Conservation (phyloP, 2,329 filamentous ascomycete species). For the Claviceps africana region DNA sequence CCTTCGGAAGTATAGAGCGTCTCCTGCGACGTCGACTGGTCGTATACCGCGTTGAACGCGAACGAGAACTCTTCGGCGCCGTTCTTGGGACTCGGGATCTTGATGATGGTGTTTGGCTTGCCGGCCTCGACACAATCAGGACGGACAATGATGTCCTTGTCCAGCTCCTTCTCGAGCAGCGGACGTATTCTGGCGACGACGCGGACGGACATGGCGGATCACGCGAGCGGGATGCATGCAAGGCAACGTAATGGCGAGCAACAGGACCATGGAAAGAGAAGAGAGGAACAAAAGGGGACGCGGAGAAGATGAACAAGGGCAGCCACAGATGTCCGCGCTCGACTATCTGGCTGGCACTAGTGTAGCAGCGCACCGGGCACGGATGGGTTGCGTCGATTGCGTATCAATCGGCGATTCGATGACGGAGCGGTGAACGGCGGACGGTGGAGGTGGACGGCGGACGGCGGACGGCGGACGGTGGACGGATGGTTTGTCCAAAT, state of each 20-base stretch:
- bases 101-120: conserved; percentile 54
- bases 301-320: background rate
- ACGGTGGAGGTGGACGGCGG: background rate
- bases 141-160: conserved; percentile 74
- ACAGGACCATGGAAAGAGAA: background rate
- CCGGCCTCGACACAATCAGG: conserved; percentile 48
- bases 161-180: conserved; percentile 69
- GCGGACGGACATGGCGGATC: conserved; percentile 48
- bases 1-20: conserved; percentile 81
- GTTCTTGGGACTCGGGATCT: conserved; percentile 90
- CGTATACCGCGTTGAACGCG: conserved; percentile 88
- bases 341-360: background rate
- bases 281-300: background rate
- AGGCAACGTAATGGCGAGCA: conserved; percentile 6
- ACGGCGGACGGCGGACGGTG: background rate
- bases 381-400: too few relatives aligned
- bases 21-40: conserved; percentile 66
- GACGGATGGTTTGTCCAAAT: background rate
- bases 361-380: background rate
- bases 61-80: conserved; percentile 84
- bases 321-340: too few relatives aligned
- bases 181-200: conserved; percentile 87
- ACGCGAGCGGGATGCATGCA: conserved; percentile 7
- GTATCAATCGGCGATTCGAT: too few relatives aligned
- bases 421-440: too few relatives aligned